Percentiles rank a stretch among this genome's conserved stretches.
phyloP scores from a whole-genome alignment of 306 rosid species.

The Dalbergia oliveri region DNA sequence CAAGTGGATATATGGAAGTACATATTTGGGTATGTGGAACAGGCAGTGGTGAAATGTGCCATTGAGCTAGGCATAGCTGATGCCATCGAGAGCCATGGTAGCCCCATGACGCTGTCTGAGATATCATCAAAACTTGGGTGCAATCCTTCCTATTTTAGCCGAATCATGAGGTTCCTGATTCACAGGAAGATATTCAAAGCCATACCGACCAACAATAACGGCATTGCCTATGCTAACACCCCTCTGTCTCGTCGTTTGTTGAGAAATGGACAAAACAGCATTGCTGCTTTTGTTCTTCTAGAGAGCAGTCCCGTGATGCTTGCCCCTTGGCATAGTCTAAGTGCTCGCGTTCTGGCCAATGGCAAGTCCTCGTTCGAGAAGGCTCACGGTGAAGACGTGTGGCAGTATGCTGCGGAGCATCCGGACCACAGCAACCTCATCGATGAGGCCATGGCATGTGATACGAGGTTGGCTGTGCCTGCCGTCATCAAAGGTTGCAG shows the following conservation, averaged over 20 bases:
- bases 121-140: slow-evolving; percentile 59
- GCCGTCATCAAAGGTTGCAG: slow-evolving; percentile 47
- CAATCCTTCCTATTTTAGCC: slow-evolving; percentile 47
- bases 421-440: slow-evolving; percentile 51
- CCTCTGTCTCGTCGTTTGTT: slow-evolving; percentile 53
- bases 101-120: slow-evolving; percentile 61
- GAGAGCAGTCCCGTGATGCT: slow-evolving; percentile 59
- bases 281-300: slow-evolving; percentile 40
- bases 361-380: slow-evolving; percentile 48
- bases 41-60: slow-evolving; percentile 70
- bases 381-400: slow-evolving; percentile 61
- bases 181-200: slow-evolving; percentile 61
- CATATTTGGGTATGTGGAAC: slow-evolving; percentile 65
- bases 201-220: not conserved
- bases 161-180: slow-evolving; percentile 66
- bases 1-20: slow-evolving; percentile 55
- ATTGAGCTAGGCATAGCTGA: slow-evolving; percentile 77
- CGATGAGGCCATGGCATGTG: slow-evolving; percentile 78
- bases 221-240: slow-evolving; percentile 42
- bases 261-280: slow-evolving; percentile 34
- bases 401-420: slow-evolving; percentile 54
- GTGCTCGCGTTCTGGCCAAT: slow-evolving; percentile 28
- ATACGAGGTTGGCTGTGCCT: slow-evolving; percentile 48
- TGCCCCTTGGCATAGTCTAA: slow-evolving; percentile 56
- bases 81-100: slow-evolving; percentile 59